Base-by-base conservation (phyloP, 2,329 filamentous ascomycete genomes). In the Nothophoma quercina region DNA sequence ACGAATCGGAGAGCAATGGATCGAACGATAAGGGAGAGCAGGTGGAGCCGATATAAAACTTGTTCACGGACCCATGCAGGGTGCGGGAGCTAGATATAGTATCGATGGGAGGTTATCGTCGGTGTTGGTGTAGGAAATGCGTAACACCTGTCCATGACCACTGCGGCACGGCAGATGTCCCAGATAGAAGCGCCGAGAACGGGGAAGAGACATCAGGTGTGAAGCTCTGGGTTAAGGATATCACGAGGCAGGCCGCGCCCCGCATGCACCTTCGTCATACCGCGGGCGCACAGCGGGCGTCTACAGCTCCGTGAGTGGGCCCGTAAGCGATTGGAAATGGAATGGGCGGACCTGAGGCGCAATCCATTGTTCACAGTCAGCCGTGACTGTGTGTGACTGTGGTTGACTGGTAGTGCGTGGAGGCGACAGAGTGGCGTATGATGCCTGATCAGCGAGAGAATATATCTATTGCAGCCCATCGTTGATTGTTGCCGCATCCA, bases 61-160 rank as follows among this genome's bases (percentile, higher is more conserved):
- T 49, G 62, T 60, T 58, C 51, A 52, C 54, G 42, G 55, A 60
- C 57, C 56, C 64, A 60, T 63, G 68, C 62, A 63, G 53, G 64
- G 55, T 44, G 64, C 69, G 69, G 69, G 65, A 66, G 59, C 70
- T 72, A 72, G 48, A 51, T 39, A 51, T 40, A 56, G 59, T 62
- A 55, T 58, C 55, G 51, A 62, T 54, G 51, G 57, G 50, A 56
- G 63, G 45, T 38, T 50, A 69, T 67, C 68, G 59, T 65, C 59
- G 62, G 60, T 53, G 62, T 61, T 63, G 63, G 56, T 53, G 18
- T 30, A 53, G 53, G 48, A 51, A 54, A 52, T 44, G 61, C 57
- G 52, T 46, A 35, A 45, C 58, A 52, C 28, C 38, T 44, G 32
- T 33, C 43, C 50, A 53, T 53, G 42, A 16, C 38, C 22, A 19